Base-by-base conservation (phyloP, 306 rosid species). In the Sindora glabra region DNA sequence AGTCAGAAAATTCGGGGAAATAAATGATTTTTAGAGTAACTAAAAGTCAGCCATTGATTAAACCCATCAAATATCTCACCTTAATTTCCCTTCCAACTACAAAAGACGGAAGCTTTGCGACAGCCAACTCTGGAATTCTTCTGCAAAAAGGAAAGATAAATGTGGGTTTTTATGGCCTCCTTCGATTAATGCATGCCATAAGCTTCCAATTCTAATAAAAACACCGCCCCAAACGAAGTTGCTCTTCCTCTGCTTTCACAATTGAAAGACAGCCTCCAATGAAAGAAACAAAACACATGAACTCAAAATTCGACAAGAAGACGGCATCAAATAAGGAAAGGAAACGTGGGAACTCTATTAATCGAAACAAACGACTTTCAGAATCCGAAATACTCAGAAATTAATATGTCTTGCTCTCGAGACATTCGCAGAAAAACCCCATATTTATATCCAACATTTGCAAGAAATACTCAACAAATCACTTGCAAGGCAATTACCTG, bases 11-110 rank as follows among this genome's bases (percentile, higher is more conserved):
- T 40, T 25, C 53, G 15, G n/a, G n/a, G n/a, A n/a, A n/a, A n/a
- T n/a, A n/a, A n/a, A n/a, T n/a, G n/a, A n/a, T n/a, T n/a, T n/a
- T n/a, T n/a, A n/a, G n/a, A n/a, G n/a, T n/a, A n/a, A n/a, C n/a
- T n/a, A n/a, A n/a, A n/a, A n/a, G n/a, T n/a, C n/a, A n/a, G n/a
- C n/a, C n/a, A n/a, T n/a, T n/a, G n/a, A n/a, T n/a, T n/a, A 59
- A 12, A 24, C 34, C 39, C 59, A 45, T 30, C 0, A 79, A 41
- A 5, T 10, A 19, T 21, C 64, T 60, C 50, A 84, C 84, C 74
- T 47, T 16, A 18, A 46, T 18, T 34, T 39, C 29, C 7, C 17
- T 21, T 45, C 21, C 6, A 50, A 16, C 64, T 53, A 16, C 10
- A 40, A 19, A 55, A 68, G 52, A 21, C 42, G 59, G 68, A 59